Evolutionary conservation across 352 stramenopile species (phyloP).

Genomic region (Globisporangium polare): DNA sequence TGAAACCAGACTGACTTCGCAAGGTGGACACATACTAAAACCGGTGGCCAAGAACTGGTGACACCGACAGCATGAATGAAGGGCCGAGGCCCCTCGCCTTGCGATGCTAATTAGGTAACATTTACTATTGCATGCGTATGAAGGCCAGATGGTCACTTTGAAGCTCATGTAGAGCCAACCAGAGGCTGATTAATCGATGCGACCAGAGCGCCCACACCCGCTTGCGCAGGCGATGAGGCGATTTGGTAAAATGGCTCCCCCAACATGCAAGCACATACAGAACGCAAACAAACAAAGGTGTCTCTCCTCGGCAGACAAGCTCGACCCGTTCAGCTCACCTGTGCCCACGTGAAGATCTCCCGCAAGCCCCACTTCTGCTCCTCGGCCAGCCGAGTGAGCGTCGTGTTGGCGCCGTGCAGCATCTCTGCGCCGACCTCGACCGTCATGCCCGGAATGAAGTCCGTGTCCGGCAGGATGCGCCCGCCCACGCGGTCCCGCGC

Average conservation of each 20-base stretch:
- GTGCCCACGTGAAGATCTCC: constrained; percentile 85
- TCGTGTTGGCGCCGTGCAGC: constrained; percentile 72
- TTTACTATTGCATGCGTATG: constrained; percentile 85
- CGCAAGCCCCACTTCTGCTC: constrained; percentile 62
- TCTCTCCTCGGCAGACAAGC: neutral
- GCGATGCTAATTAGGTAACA: constrained; percentile 87
- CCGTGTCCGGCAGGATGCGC: constrained; percentile 53
- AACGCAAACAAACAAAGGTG: constrained; percentile 5
- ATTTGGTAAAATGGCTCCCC: constrained; percentile 4
- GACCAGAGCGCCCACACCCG: neutral
- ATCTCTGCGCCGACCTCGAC: constrained; percentile 77
- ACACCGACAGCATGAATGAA: constrained; percentile 47
- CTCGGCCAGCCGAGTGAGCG: constrained; percentile 62
- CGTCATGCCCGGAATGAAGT: constrained; percentile 69
- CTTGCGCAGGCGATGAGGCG: neutral
- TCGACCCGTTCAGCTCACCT: constrained; percentile 39
- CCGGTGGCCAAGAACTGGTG: constrained; percentile 82
- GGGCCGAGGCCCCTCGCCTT: constrained; percentile 28
- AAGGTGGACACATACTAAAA: constrained; percentile 56
- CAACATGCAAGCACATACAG: constrained; percentile 17
- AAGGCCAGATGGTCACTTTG: constrained; percentile 81
- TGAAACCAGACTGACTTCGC: constrained; percentile 86
- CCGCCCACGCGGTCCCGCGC: constrained; percentile 59
- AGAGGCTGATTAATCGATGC: constrained; percentile 91
- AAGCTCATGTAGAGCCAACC: constrained; percentile 32